phyloP scores from a whole-genome alignment of 768 basidiomycete genomes.

The Cyclocybe aegerita region DNA sequence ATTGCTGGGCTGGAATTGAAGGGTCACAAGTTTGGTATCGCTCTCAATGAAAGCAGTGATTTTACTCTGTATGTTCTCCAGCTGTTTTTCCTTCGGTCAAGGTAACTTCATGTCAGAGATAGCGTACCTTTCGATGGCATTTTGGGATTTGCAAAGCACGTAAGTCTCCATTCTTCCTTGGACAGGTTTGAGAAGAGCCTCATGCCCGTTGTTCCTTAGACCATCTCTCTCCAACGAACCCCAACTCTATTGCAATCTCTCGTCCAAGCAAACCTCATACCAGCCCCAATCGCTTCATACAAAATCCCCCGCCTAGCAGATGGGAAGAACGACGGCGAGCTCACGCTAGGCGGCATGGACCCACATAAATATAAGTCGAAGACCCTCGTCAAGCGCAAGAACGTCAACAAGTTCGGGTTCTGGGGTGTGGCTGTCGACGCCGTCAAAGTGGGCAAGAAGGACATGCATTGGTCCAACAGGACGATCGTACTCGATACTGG shows the following conservation, averaged over 20 bases:
- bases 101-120: conserved; percentile 17
- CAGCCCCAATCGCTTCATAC: conserved; percentile 70
- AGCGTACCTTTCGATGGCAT: conserved; percentile 54
- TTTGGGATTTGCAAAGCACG: conserved; percentile 38
- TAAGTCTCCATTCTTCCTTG: conserved; percentile 21
- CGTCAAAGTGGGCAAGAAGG: conserved; percentile 8
- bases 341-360: conserved; percentile 79
- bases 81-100: not conserved
- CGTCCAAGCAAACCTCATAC: conserved; percentile 53
- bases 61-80: conserved; percentile 41
- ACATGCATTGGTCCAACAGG: conserved; percentile 16
- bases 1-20: conserved; percentile 57
- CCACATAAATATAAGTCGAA: conserved; percentile 59
- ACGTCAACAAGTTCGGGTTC: conserved; percentile 47
- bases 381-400: conserved; percentile 59
- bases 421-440: conserved; percentile 9
- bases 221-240: conserved; percentile 62
- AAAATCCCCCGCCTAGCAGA: conserved; percentile 78
- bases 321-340: conserved; percentile 69
- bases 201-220: conserved; percentile 25
- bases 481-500: conserved; percentile 18
- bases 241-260: conserved; percentile 75
- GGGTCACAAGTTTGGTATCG: conserved; percentile 63
- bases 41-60: conserved; percentile 48
- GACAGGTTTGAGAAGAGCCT: conserved; percentile 55